A percentile compares a stretch with the other conserved stretches of the same genome.
These are phyloP conservation scores for Chrysopogon serrulatus DNA, from an alignment of 176 grass and related monocot genomes.

Conservation along the genomic window DNA sequence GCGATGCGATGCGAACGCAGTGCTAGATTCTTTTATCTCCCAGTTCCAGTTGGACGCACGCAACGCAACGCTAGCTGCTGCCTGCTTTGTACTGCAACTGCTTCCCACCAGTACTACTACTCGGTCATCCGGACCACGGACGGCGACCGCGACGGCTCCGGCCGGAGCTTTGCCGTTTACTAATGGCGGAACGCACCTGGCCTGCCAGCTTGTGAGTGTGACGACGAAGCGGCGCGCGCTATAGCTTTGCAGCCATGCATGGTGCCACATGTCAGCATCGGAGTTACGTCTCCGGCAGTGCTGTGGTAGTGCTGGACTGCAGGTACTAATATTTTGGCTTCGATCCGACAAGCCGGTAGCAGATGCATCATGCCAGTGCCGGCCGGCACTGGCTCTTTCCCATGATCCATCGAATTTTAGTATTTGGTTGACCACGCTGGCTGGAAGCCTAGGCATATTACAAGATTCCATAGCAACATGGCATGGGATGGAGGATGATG, in stretches of 20 bases:
- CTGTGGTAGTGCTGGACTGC: neutral
- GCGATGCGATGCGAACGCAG: too few species aligned
- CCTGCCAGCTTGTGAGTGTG: too few species aligned
- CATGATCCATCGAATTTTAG: constrained; percentile 14
- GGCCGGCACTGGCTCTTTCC: constrained; percentile 39
- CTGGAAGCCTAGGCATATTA: constrained; percentile 1
- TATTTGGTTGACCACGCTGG: constrained; percentile 26
- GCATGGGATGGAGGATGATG: constrained; percentile 11
- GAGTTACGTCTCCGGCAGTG: neutral
- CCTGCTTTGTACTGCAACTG: neutral
- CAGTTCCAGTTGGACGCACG: neutral
- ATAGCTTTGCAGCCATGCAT: constrained; percentile 19
- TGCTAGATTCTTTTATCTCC: neutral
- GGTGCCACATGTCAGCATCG: constrained; percentile 31
- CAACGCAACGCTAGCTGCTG: neutral
- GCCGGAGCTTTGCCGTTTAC: constrained; percentile 32
- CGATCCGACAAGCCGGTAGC: neutral
- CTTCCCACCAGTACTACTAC: neutral
- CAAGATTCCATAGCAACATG: constrained; percentile 29
- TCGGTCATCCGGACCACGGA: constrained; percentile 25
- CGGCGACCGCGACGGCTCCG: constrained; percentile 21
- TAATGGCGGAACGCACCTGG: constrained; percentile 12
- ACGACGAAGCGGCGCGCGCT: too few species aligned
- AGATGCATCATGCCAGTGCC: constrained; percentile 24
- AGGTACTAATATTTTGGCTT: neutral